phyloP scores from a whole-genome alignment of 805 yeast genomes.

The Blastobotrys chiropterorum region DNA sequence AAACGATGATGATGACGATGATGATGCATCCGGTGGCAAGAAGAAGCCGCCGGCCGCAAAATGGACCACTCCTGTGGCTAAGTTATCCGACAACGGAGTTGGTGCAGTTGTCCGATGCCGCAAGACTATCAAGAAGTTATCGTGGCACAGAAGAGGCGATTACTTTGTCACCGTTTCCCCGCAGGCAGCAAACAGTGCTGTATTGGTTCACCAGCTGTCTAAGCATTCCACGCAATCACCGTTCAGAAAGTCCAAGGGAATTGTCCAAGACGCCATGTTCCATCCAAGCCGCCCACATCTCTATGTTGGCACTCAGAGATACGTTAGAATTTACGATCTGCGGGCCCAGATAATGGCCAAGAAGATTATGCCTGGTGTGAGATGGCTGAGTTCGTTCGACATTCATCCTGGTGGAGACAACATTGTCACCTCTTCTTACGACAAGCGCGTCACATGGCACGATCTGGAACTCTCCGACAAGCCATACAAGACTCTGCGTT shows the following conservation, averaged over 20 bases:
- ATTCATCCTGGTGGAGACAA: conserved; percentile 97
- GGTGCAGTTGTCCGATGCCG: conserved; percentile 62
- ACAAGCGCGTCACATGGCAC: conserved; percentile 95
- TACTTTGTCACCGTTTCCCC: conserved; percentile 97
- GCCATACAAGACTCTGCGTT: conserved; percentile 92
- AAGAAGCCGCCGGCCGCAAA: conserved; percentile 50
- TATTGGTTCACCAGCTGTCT: conserved; percentile 88
- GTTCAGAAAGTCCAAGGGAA: conserved; percentile 86
- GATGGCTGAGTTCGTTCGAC: conserved; percentile 88
- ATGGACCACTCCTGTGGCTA: conserved; percentile 76
- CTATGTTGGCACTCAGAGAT: conserved; percentile 90
- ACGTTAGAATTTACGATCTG: conserved; percentile 83
- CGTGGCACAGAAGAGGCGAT: conserved; percentile 98
- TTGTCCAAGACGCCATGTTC: conserved; percentile 92
- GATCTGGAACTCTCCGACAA: conserved; percentile 83
- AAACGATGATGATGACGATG: conserved; percentile 28
- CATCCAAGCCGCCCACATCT: conserved; percentile 94
- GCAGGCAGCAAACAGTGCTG: conserved; percentile 80
- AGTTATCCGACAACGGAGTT: conserved; percentile 57
- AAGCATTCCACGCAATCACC: conserved; percentile 95
- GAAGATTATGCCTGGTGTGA: conserved; percentile 89
- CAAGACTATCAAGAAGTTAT: conserved; percentile 64
- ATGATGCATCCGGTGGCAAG: conserved; percentile 25
- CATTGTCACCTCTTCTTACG: conserved; percentile 85
- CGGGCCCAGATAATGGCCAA: conserved; percentile 77